Base-by-base conservation (phyloP, 2,329 filamentous ascomycete species). In the Alternaria postmessia region DNA sequence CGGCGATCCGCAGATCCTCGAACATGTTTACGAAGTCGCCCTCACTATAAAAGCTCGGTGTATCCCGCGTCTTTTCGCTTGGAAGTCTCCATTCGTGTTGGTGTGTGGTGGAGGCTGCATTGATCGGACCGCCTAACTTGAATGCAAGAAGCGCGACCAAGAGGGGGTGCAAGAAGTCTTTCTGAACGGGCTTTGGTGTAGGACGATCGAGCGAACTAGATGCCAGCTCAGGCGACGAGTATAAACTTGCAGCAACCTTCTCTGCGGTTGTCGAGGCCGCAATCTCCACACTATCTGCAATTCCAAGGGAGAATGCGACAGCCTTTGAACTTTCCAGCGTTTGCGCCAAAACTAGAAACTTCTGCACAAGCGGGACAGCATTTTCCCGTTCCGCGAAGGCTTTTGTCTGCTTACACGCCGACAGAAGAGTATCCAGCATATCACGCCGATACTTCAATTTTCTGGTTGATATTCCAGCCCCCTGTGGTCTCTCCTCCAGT, bases 121-220 rank as follows among this genome's bases (percentile, higher is more conserved):
- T 65, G 44, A 68, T 41, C 1, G 64, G 61, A 18, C 64, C 64
- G 16, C 64, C 66, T 24, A 63, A 38, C 11, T 47, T 53, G 49
- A 55, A 68, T 3, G 64, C 59, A 12, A 66, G 22, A 12, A 66
- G 51, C 14, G 60, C 61, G 12, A 65, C 43, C 20, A 41, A 47
- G 2, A 67, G 47, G 8, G 64, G 64, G 34, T 66, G 64, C 7
- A 63, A 14, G 2, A 62, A 5, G 18, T 41, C 22, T 26, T 47
- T 8, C 8, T 8, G 7, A 24, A 7, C n/a, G 20, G 24, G 12
- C n/a, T 48, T 24, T 12, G 32, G 34, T 3, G 8, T 28, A 28
- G 34, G 24, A 49, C 14, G 9, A 14, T 22, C 7, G 18, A 28
- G 22, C 7, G 12, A n/a, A n/a, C 26, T 34, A 39, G 5, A 22